Base-by-base conservation (phyloP, 768 basidiomycete genomes). In the Omphalotus guepiniiformis region DNA sequence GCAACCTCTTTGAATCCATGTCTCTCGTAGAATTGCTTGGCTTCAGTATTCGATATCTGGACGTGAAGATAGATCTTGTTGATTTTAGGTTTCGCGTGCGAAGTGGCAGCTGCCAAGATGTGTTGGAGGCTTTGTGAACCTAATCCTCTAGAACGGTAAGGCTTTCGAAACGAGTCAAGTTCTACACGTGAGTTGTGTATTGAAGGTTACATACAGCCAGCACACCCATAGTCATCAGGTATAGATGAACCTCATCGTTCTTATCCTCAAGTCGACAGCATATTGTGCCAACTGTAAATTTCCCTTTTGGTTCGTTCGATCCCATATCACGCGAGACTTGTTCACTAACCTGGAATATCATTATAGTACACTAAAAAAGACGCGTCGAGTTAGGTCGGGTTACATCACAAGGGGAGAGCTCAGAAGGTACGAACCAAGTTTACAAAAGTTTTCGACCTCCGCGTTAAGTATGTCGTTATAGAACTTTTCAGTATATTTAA, bases 161-260 rank as follows among this genome's bases (percentile, higher is more conserved):
- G 90, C 90, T 93, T 56, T 47, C 30, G 41, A 27, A 37, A 43
- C 54, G 36, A 48, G 42, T 25, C 28, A 16, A 18, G 37, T 55
- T 36, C 26, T 42, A 8, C 42, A 39, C 44, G 43, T 52, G 16
- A 39, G 38, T 39, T 38, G 43, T n/a, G 26, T 42, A 32, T 34
- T 13, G 19, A 45, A 49, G 69, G 81, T 67, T 70, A 39, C 46
- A 21, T 39, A 93, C 90, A 47, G 89, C 90, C 47, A 94, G 80
- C 53, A 94, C 69, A 36, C 91, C 93, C 83, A 94, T 85, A 41
- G 93, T 94, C 85, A 93, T 90, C 60, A 93, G 75, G 68, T 94
- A 94, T 50, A 90, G 66, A 39, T 74, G 71, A 36, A 66, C 70
- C 55, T 73, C 65, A 37, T 70, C 76, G 57, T 78, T 74, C 58